Conservation (phyloP, 2,329 filamentous ascomycete species). For the Bipolaris zeicola region DNA sequence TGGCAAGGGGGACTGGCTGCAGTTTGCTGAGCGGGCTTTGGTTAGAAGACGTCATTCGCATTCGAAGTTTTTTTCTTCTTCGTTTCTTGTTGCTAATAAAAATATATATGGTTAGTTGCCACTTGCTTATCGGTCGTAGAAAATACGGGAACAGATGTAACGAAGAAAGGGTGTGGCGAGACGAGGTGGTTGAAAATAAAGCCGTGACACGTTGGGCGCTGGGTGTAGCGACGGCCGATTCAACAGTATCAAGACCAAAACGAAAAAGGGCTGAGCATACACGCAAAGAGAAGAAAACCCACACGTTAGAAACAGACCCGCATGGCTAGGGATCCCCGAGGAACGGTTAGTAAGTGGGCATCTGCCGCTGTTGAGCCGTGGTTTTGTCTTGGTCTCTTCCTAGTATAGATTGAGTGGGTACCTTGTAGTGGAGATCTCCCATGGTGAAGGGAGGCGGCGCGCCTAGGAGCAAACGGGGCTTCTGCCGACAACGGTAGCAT, state of each 20-base stretch:
- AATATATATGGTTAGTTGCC: no score
- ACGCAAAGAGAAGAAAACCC: neutral
- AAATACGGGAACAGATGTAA: no score
- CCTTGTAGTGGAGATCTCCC: conserved; percentile 18
- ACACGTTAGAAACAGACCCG: neutral
- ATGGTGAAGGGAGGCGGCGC: conserved; percentile 3
- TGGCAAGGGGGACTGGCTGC: no score
- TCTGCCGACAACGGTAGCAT: conserved; percentile 10
- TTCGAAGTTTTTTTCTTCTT: no score
- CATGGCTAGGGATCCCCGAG: conserved; percentile 11
- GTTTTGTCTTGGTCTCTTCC: conserved; percentile 14
- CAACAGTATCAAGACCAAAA: neutral
- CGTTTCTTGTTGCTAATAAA: no score
- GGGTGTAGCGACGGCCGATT: no score
- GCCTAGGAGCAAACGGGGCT: conserved; percentile 3
- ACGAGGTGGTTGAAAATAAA: no score
- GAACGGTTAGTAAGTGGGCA: neutral
- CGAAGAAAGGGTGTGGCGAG: no score
- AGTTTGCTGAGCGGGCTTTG: no score
- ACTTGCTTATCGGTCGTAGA: no score
- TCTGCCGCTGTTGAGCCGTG: conserved; percentile 26
- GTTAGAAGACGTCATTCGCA: no score
- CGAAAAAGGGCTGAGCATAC: neutral
- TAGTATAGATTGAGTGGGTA: conserved; percentile 27
- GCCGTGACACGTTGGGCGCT: no score